Percentiles rank a stretch among this genome's conserved stretches.
These are phyloP conservation scores for Daldinia childiae DNA, from an alignment of 495 filamentous ascomycete species.

Conservation along the genomic window DNA sequence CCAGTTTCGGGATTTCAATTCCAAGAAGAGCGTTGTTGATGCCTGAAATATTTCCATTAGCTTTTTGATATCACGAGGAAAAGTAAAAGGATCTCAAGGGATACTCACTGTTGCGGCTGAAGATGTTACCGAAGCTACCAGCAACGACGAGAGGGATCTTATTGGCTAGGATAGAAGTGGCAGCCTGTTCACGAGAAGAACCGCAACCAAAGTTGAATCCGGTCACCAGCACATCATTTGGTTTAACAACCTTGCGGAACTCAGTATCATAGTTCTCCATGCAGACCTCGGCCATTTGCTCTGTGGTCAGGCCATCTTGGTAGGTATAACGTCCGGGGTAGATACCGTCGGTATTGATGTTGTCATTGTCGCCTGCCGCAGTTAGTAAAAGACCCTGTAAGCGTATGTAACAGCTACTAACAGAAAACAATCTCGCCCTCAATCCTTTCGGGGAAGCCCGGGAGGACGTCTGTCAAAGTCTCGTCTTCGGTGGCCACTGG, in stretches of 20 bases:
- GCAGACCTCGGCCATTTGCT: slow-evolving; percentile 86
- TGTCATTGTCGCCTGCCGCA: too few species aligned
- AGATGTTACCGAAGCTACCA: slow-evolving; percentile 91
- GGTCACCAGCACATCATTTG: slow-evolving; percentile 81
- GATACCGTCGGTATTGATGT: too few species aligned
- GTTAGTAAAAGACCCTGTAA: too few species aligned
- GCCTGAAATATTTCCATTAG: background rate
- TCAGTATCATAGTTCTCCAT: slow-evolving; percentile 90
- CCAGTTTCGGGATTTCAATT: slow-evolving; percentile 79
- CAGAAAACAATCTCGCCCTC: too few species aligned
- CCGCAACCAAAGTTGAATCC: slow-evolving; percentile 96
- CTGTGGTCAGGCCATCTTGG: slow-evolving; percentile 24
- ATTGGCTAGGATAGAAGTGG: slow-evolving; percentile 87
- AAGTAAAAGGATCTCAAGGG: too few species aligned
- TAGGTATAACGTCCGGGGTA: too few species aligned
- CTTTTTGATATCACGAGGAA: too few species aligned
- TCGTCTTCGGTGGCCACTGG: too few species aligned
- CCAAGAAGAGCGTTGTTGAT: slow-evolving; percentile 94
- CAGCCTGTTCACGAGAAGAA: slow-evolving; percentile 80
- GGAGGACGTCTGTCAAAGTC: too few species aligned
- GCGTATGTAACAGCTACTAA: too few species aligned
- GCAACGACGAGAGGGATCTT: slow-evolving; percentile 84
- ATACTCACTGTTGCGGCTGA: slow-evolving; percentile 72
- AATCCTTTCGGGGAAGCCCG: too few species aligned
- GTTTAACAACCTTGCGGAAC: slow-evolving; percentile 68